phyloP scores from a whole-genome alignment of 2,329 filamentous ascomycete genomes.

The Fusarium nanum region DNA sequence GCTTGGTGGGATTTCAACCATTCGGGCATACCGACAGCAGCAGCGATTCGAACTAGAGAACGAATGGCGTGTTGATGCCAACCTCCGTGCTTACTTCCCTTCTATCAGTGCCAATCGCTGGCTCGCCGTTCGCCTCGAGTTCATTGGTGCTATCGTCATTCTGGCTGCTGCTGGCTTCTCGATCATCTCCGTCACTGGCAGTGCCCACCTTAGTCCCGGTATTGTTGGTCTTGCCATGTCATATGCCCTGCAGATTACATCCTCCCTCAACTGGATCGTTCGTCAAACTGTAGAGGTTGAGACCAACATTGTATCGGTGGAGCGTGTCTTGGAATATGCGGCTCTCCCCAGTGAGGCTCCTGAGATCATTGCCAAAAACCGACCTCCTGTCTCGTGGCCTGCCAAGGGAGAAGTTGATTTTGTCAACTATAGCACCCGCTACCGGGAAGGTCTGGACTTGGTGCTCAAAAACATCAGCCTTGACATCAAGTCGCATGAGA shows the following conservation, averaged over 20 bases:
- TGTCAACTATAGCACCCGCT: constrained; percentile 93
- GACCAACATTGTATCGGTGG: constrained; percentile 99
- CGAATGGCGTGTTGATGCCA: constrained; percentile 96
- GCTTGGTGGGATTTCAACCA: constrained; percentile 91
- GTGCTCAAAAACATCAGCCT: constrained; percentile 94
- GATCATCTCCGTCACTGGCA: constrained; percentile 80
- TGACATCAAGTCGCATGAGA: constrained; percentile 94
- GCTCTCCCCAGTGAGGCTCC: constrained; percentile 91
- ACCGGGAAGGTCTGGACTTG: constrained; percentile 88
- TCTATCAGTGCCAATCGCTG: constrained; percentile 95
- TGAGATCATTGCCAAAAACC: constrained; percentile 88
- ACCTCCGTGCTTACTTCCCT: constrained; percentile 93
- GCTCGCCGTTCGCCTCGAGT: constrained; percentile 94
- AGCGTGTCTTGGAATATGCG: constrained; percentile 96
- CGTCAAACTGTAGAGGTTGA: constrained; percentile 99
- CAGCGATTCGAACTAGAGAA: constrained; percentile 90
- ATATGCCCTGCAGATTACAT: constrained; percentile 95
- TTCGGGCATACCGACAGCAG: constrained; percentile 93
- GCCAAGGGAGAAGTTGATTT: constrained; percentile 89
- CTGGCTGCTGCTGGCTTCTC: constrained; percentile 84
- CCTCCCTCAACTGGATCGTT: constrained; percentile 98
- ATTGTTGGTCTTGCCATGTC: constrained; percentile 95
- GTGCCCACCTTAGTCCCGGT: constrained; percentile 74
- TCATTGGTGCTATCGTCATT: constrained; percentile 95
- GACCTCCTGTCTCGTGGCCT: constrained; percentile 92